Evolutionary conservation across 2,329 filamentous ascomycete species (phyloP).

Genomic region (Elsinoe batatas): DNA sequence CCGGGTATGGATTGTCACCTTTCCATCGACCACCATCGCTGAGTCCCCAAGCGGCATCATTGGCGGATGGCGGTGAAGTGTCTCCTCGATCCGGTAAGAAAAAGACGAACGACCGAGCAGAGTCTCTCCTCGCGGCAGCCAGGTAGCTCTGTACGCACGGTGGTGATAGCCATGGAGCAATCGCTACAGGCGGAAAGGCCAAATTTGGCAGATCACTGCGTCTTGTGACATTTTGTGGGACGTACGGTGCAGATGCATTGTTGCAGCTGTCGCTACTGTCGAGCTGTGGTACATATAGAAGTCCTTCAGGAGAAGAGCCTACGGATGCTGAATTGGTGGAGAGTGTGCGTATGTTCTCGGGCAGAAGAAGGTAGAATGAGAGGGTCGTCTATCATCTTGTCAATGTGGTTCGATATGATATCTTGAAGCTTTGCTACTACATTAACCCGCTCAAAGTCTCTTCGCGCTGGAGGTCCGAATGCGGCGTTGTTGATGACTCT

Average conservation of each 20-base stretch:
- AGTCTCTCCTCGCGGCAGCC: conserved; percentile 48
- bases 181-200: conserved; percentile 65
- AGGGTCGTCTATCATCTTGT: conserved; percentile 16
- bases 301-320: conserved; percentile 58
- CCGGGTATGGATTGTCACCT: conserved; percentile 58
- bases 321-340: conserved; percentile 55
- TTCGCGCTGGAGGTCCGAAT: not conserved
- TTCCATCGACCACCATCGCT: conserved; percentile 64
- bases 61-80: conserved; percentile 55
- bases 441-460: conserved; percentile 7
- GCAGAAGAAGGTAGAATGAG: not conserved
- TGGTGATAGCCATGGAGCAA: conserved; percentile 75
- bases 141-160: conserved; percentile 68
- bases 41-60: conserved; percentile 60
- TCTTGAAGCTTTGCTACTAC: not conserved
- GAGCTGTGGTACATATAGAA: conserved; percentile 77
- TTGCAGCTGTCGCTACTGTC: conserved; percentile 49
- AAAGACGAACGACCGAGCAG: conserved; percentile 50
- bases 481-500: conserved; percentile 2
- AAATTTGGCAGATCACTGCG: conserved; percentile 53
- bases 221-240: conserved; percentile 67
- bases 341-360: conserved; percentile 61
- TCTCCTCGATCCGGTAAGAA: conserved; percentile 38
- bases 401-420: not conserved
- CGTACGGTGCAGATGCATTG: conserved; percentile 50